Evolutionary conservation across 176 grass and related monocot species (phyloP), one percentile per base, ranked within the genome.

Genomic region (Miscanthus lutarioriparius): DNA sequence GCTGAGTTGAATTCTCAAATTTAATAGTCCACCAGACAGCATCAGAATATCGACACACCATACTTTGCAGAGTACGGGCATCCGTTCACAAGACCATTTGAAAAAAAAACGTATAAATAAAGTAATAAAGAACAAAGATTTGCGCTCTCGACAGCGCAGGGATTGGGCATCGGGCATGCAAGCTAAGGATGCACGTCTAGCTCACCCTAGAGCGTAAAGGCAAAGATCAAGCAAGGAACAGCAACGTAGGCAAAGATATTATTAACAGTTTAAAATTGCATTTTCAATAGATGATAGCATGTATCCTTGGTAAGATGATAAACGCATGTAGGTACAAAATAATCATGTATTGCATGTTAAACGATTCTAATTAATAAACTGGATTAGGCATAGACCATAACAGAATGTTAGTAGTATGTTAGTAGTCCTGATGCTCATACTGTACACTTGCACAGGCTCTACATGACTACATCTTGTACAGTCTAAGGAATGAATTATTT

Each of bases 361-460:
- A 86, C 33, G 37, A 49, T 82, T 63, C 45, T 64, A 7, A 43
- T 81, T 71, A 85, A 54, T 66, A 78, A 79, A 86, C 66, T 35
- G 48, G 73, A 75, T 83, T 56, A 72, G 7, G 67, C 48, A 10
- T 36, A 83, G 67, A 74, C 59, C 27, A 20, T 59, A 79, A 51
- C 26, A 75, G 61, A 48, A 79, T 40, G 84, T 83, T 86, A 79
- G 83, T 77, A 48, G 61, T 59, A 79, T 40, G 84, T 83, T 86
- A 79, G 83, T 77, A 48, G 74, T 11, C 79, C 84, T 79, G 25
- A 67, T 74, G 80, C 74, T 79, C 79, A 87, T 80, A 87, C 80
- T 90, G 80, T 83, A 90, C 84, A 90, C 75, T 90, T 87, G 80
- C 84, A 87, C 37, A 90, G 88, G 88, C 36, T 68, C 12, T 47